Percentiles rank a stretch among this genome's conserved stretches.
phyloP scores from a whole-genome alignment of 495 filamentous ascomycete genomes.

The Sporormia fimetaria region DNA sequence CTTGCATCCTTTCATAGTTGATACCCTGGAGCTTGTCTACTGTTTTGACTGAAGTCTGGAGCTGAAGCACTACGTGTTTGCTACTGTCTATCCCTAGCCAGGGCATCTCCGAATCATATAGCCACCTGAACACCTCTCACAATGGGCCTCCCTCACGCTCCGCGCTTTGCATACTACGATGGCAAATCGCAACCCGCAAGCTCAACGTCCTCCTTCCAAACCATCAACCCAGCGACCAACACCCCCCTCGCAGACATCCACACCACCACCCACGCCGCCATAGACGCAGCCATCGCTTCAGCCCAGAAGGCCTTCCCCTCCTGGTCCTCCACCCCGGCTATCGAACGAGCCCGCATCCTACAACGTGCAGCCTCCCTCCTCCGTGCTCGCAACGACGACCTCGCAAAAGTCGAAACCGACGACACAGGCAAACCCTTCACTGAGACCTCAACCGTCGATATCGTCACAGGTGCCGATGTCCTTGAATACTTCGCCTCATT shows the following conservation, averaged over 20 bases:
- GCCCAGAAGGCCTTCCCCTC: slow-evolving; percentile 19
- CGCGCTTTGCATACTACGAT: slow-evolving; percentile 51
- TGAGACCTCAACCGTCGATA: slow-evolving; percentile 36
- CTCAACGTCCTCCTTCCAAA: slow-evolving; percentile 51
- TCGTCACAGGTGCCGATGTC: slow-evolving; percentile 43
- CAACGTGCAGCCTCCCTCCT: slow-evolving; percentile 24
- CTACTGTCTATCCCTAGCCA: no score
- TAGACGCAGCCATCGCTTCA: slow-evolving; percentile 24
- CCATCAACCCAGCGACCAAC: slow-evolving; percentile 57
- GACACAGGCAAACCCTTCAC: slow-evolving; percentile 41
- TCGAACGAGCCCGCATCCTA: slow-evolving; percentile 24
- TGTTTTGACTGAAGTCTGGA: no score
- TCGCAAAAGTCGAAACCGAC: slow-evolving; percentile 21
- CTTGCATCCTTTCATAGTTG: no score
- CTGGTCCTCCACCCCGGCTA: slow-evolving; percentile 21
- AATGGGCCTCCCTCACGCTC: slow-evolving; percentile 39
- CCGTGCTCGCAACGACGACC: slow-evolving; percentile 19
- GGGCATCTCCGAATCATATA: slow-evolving; percentile 1
- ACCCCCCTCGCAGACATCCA: slow-evolving; percentile 42
- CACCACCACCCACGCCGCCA: slow-evolving; percentile 13
- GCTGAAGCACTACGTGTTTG: no score
- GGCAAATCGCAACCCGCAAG: slow-evolving; percentile 48
- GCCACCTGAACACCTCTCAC: not conserved
- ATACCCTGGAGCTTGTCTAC: no score
- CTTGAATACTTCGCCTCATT: slow-evolving; percentile 26